These are phyloP conservation scores for Gastrolobium bilobum DNA, from an alignment of 306 rosid species.

Conservation along the genomic window DNA sequence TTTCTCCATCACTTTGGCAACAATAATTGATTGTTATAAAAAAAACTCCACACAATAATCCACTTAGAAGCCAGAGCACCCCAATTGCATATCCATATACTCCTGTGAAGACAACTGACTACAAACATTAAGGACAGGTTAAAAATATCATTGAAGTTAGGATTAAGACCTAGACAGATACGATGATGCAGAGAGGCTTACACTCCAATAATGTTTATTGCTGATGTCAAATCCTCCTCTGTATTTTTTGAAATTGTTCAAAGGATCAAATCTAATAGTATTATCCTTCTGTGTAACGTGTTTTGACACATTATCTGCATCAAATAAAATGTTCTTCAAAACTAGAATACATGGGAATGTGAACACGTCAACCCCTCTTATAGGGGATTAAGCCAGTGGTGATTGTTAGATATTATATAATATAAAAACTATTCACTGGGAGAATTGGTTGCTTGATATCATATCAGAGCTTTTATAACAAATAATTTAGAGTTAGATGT, in stretches of 20 bases:
- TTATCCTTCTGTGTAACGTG: slow-evolving; percentile 42
- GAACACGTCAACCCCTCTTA: too few species aligned
- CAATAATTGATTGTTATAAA: slow-evolving; percentile 44
- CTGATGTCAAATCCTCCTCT: slow-evolving; percentile 79
- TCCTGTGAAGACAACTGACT: slow-evolving; percentile 84
- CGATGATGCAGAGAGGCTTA: slow-evolving; percentile 46
- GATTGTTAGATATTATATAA: too few species aligned
- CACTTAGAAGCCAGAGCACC: slow-evolving; percentile 70
- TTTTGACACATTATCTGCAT: slow-evolving; percentile 50
- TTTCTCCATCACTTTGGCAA: slow-evolving; percentile 49
- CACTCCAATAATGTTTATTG: slow-evolving; percentile 86
- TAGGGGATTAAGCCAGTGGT: too few species aligned
- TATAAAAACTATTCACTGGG: too few species aligned
- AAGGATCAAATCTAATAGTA: slow-evolving; percentile 75
- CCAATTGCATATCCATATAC: slow-evolving; percentile 76
- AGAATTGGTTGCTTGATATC: too few species aligned
- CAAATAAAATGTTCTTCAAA: slow-evolving; percentile 24
- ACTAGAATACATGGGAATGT: not conserved
- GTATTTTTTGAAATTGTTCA: slow-evolving; percentile 62
- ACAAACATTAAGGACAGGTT: slow-evolving; percentile 42
- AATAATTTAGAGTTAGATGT: too few species aligned
- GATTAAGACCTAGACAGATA: not conserved
- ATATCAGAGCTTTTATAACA: too few species aligned
- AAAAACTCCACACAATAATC: slow-evolving; percentile 58
- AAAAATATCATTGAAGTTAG: slow-evolving; percentile 2